phyloP scores from a whole-genome alignment of 768 basidiomycete species.

The Tulasnella sp. region DNA sequence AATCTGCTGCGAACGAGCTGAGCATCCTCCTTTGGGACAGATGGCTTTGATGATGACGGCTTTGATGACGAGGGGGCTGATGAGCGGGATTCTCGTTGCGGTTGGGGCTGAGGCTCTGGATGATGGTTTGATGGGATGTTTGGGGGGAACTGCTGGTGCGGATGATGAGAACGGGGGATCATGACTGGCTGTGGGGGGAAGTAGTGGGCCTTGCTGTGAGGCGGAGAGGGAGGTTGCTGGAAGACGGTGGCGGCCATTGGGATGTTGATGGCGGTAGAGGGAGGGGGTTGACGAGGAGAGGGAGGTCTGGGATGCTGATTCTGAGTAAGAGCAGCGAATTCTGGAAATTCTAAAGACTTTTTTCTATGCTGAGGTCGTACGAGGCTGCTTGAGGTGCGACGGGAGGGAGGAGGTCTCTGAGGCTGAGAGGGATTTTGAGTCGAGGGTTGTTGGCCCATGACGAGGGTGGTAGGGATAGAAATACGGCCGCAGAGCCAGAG shows the following conservation, averaged over 20 bases:
- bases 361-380: background rate
- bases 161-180: background rate
- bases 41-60: background rate
- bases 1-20: background rate
- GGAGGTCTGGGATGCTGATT: background rate
- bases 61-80: background rate
- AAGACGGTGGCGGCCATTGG: constrained; percentile 9
- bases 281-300: background rate
- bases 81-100: background rate
- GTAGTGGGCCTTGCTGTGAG: background rate
- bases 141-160: background rate
- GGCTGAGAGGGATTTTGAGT: constrained; percentile 4
- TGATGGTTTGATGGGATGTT: background rate
- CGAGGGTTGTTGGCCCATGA: constrained; percentile 2
- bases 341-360: constrained; percentile 14
- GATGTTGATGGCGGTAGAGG: constrained; percentile 10
- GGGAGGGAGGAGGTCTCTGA: constrained; percentile 8
- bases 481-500: background rate
- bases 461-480: background rate
- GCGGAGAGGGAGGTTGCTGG: constrained; percentile 10
- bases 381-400: constrained; percentile 5
- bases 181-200: background rate
- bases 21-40: constrained; percentile 1
- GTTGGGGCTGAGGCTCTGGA: background rate
- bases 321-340: constrained; percentile 11